Evolutionary conservation across 148 eudicot species (phyloP).

Genomic region (Dysphania ambrosioides): DNA sequence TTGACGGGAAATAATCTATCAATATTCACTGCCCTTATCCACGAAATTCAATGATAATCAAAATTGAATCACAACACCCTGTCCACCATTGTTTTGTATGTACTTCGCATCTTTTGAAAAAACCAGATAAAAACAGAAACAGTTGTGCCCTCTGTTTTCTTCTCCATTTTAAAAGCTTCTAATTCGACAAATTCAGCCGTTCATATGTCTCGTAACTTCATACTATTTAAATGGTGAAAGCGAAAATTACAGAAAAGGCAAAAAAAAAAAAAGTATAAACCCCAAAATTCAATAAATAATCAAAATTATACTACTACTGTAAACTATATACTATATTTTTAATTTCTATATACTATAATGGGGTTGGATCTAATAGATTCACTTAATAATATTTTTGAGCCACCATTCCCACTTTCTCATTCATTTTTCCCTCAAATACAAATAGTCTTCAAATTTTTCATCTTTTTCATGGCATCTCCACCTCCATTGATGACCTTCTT

Average conservation of each 20-base stretch:
- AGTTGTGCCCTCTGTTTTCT: constrained; percentile 3
- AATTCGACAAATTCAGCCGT: not conserved
- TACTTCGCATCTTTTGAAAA: not conserved
- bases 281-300: too few relatives aligned
- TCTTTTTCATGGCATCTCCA: constrained; percentile 22
- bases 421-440: constrained; percentile 9
- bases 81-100: not conserved
- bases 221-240: not conserved
- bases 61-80: not conserved
- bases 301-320: too few relatives aligned
- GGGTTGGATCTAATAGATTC: not conserved
- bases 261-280: not conserved
- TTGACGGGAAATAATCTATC: too few relatives aligned
- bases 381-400: constrained; percentile 4
- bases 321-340: not conserved
- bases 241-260: not conserved
- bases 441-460: constrained; percentile 12
- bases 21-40: too few relatives aligned
- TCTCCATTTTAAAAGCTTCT: not conserved
- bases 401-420: constrained; percentile 26
- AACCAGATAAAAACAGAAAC: constrained; percentile 1
- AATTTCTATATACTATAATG: too few relatives aligned
- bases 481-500: constrained; percentile 12
- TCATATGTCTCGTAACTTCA: not conserved
- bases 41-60: too few relatives aligned